Evolutionary conservation across 352 stramenopile genomes (phyloP).

Genomic region (Phytophthora boehmeriae): DNA sequence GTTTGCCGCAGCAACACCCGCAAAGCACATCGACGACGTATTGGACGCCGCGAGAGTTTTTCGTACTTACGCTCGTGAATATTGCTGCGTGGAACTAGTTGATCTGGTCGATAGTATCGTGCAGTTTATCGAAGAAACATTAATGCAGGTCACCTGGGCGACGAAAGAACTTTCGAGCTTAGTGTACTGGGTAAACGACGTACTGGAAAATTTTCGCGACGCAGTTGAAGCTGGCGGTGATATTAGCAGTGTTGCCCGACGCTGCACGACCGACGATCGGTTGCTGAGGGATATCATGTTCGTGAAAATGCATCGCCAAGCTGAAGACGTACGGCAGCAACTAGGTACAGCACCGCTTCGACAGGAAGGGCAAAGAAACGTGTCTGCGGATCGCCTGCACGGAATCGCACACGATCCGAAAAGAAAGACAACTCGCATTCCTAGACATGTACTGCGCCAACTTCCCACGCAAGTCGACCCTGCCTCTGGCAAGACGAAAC

Average conservation of each 20-base stretch:
- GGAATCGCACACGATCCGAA: too few relatives aligned
- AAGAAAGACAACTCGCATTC: too few relatives aligned
- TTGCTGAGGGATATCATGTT: conserved; percentile 12
- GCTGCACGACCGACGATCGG: conserved; percentile 6
- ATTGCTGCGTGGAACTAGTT: conserved; percentile 3
- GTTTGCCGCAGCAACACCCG: background rate
- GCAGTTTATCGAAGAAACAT: conserved; percentile 6
- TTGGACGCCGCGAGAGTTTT: conserved; percentile 6
- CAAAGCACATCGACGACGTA: conserved; percentile 1
- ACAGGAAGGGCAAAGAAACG: background rate
- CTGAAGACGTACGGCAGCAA: background rate
- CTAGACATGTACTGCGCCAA: too few relatives aligned
- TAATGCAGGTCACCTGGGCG: conserved; percentile 2
- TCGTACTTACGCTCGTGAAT: conserved; percentile 6
- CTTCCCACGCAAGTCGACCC: background rate
- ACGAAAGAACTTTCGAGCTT: conserved; percentile 6
- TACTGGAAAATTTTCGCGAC: conserved; percentile 5
- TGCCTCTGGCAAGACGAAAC: background rate
- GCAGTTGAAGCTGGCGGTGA: background rate
- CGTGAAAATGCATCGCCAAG: conserved; percentile 10
- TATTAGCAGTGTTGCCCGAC: background rate
- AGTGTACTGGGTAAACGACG: conserved; percentile 10
- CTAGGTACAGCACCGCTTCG: too few relatives aligned
- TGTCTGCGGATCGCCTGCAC: too few relatives aligned
- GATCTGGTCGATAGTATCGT: conserved; percentile 5